Evolutionary conservation across 2,329 filamentous ascomycete species (phyloP), one percentile per base, ranked within the genome.

Genomic region (Westerdykella ornata): DNA sequence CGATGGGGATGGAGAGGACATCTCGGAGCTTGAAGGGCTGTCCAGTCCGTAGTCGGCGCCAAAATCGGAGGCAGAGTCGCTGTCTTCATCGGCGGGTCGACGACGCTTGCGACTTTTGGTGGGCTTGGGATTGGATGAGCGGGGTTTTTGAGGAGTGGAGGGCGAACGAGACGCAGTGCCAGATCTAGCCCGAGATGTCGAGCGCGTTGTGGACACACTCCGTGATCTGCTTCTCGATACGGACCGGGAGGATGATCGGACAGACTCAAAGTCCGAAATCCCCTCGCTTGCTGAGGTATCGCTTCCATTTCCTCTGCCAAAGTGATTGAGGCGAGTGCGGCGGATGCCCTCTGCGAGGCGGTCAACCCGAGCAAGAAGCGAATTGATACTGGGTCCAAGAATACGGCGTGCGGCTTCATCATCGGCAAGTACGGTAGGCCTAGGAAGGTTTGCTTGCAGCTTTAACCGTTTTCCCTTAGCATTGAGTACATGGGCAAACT

Each of bases 341-440:
- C 89, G 86, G 12, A 97, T 71, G 3, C 81, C 77, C 20, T 73
- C 70, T 5, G 95, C 74, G 1, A 90, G 73, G 4, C 71, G 63
- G 52, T 96, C 87, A 1, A 95, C 60, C 28, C 80, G 77, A 1
- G 72, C 67, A 7, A 95, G 71, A 13, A 89, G 75, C 49, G 86
- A 82, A n/a, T 81, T 74, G 9, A 85, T 74, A 0, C 78, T 74
- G 0, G 88, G 86, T 0, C 75, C 74, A 13, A 95, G 68, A 4
- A 94, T 69, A 1, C 66, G 60, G 44, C 75, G 70, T 0, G 86
- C 85, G 36, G 72, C 60, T 1, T 84, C 80, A 50, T 94, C 88
- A 52, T 94, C 82, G 1, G 79, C 75, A 6, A 84, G 75, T 4
- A 86, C 65, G 2, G 74, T 70, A 0, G 84, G 78, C 30, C 46